Conservation (phyloP, 2,329 filamentous ascomycete genomes). For the Phaeophleospora eucalypticola region DNA sequence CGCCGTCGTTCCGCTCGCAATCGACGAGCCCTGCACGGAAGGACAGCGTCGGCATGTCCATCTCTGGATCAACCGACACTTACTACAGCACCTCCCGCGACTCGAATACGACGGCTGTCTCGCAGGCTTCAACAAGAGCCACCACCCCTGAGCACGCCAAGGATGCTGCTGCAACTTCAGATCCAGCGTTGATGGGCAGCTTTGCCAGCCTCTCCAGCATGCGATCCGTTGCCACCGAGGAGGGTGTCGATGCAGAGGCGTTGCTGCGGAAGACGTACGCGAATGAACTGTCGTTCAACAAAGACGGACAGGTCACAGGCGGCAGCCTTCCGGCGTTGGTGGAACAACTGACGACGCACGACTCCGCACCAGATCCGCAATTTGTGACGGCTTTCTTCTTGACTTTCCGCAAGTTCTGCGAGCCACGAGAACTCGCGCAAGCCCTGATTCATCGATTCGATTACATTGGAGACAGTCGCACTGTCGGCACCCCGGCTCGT, state of each 20-base stretch:
- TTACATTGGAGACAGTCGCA: slow-evolving; percentile 75
- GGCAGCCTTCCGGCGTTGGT: slow-evolving; percentile 86
- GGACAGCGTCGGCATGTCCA: slow-evolving; percentile 70
- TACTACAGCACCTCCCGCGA: slow-evolving; percentile 69
- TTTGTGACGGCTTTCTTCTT: slow-evolving; percentile 95
- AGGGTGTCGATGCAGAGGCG: slow-evolving; percentile 73
- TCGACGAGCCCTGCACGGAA: slow-evolving; percentile 38
- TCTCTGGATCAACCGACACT: slow-evolving; percentile 72
- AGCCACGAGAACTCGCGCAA: slow-evolving; percentile 71
- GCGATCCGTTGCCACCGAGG: slow-evolving; percentile 63
- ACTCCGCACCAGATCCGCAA: slow-evolving; percentile 83
- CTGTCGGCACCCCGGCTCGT: slow-evolving; percentile 74
- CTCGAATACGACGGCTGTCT: slow-evolving; percentile 75
- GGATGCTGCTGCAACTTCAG: slow-evolving; percentile 31
- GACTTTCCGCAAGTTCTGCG: slow-evolving; percentile 90
- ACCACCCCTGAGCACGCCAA: slow-evolving; percentile 73
- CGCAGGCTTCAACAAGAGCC: slow-evolving; percentile 78
- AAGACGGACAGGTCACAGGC: slow-evolving; percentile 90
- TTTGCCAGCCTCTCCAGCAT: slow-evolving; percentile 62
- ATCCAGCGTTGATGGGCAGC: slow-evolving; percentile 59
- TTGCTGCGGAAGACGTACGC: slow-evolving; percentile 89
- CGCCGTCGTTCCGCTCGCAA: slow-evolving; percentile 10
- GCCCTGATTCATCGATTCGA: slow-evolving; percentile 88
- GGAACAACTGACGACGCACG: slow-evolving; percentile 89
- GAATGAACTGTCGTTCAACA: slow-evolving; percentile 88